Base-by-base conservation (phyloP, 208 protist genomes). In the Crithidia acanthocephali region DNA sequence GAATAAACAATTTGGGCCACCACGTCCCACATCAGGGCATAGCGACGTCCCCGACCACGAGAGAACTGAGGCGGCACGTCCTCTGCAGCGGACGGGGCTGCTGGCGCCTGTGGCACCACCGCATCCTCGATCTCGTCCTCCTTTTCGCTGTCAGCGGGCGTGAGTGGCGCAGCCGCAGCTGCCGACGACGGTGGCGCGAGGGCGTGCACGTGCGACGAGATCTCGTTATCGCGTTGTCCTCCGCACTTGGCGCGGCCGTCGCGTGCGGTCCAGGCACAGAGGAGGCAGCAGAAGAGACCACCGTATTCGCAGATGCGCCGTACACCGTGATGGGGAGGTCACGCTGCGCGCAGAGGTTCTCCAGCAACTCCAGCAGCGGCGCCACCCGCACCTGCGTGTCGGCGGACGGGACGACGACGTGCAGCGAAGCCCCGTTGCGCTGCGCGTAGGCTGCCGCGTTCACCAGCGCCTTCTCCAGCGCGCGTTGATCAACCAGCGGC, bases 381-480 rank as follows among this genome's bases (percentile, higher is more conserved):
- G 40, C 11, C 65, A 74, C 68, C 47, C 74, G 42, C 22, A 68
- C 58, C 22, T 63, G 48, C 2, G 74, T 74, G 4, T 60, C 70
- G 5, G 53, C 28, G 2, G 70, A 33, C n/a, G 74, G 77, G 33
- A 35, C 15, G 55, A 80, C 77, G 5, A 84, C 23, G 67, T 81
- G 76, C 65, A 88, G 57, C 25, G 70, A 76, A 7, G 73, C 73
- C 33, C 47, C 30, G 48, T 82, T 57, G 57, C 73, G 32, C 48
- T 44, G 42, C 5, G 80, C 80, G 60, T 76, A 80, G 55, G 35
- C 32, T 2, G 61, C 50, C 18, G 76, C 76, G 18, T 79, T 57
- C 10, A 20, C 2, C 55, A 86, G 72, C 25, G 66, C 71, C 63
- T 60, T 61, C 37, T 65, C 42, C 30, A 88, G 59, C 22, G 73